Percentiles rank a stretch among this genome's conserved stretches.
Evolutionary conservation across 441 rosid species (phyloP).

Genomic region (Populus hybrid): DNA sequence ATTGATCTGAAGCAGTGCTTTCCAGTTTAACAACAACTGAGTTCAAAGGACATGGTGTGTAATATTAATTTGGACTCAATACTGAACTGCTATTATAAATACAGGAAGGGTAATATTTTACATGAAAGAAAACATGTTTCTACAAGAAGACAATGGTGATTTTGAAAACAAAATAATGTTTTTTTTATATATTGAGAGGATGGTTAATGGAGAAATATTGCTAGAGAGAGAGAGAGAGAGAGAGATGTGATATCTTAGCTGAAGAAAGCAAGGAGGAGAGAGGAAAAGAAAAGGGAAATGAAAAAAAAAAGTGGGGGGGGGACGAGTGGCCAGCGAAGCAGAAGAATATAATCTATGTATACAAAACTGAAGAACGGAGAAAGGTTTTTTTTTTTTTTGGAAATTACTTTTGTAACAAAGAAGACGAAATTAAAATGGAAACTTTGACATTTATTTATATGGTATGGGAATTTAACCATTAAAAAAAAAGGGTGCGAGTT

Average conservation of each 20-base stretch:
- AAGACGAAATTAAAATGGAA: no score
- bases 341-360: no score
- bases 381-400: no score
- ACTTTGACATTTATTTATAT: no score
- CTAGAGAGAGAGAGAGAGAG: no score
- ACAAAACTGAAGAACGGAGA: no score
- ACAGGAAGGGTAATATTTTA: neutral
- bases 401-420: no score
- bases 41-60: neutral
- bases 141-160: neutral
- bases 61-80: neutral
- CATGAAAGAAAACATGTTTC: conserved; percentile 4
- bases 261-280: neutral
- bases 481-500: no score
- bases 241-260: neutral
- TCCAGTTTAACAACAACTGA: neutral
- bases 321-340: conserved; percentile 18
- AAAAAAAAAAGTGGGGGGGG: neutral
- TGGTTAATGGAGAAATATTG: neutral
- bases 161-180: neutral
- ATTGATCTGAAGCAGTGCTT: neutral
- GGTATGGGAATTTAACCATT: no score
- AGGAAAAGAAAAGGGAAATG: no score
- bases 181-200: neutral
- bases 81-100: neutral